Evolutionary conservation across 352 stramenopile genomes (phyloP), one percentile per base, ranked within the genome.

Genomic region (Pythium plurisporium): DNA sequence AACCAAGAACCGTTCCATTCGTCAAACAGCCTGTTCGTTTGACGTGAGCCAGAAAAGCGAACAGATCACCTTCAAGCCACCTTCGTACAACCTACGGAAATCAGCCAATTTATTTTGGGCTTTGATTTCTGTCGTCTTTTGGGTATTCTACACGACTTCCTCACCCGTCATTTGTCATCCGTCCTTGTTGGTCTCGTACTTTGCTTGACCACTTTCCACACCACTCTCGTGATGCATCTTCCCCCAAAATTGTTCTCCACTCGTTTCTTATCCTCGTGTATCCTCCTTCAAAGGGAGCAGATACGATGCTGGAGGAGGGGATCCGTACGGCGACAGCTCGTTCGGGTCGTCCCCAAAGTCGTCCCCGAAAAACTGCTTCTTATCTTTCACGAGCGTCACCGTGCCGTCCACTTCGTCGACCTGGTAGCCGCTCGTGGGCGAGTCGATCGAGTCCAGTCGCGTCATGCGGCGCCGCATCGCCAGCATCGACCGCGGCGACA

Each of bases 371-470:
- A 68, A 68, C 17, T 62, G 51, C 20, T 23, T 20, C 41, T 47
- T 33, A 20, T 47, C 22, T 12, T 17, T 31, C 23, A 53, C 30
- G 8, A 45, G 31, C 27, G 33, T 52, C 12, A 53, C 46, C 5
- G 42, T 6, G 54, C 53, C 54, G 26, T 61, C 49, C 47, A 64
- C 15, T 49, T 69, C 62, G 45, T 70, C 62, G 14, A 70, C 50
- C 15, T 55, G 40, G 31, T 54, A 65, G 8, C 33, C 45, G 41
- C 50, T 64, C 53, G 81, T 91, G 3, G 80, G 82, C 41, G 82
- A 93, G 41, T 93, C 82, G n/a, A 91, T 81, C 45, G 82, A 93
- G 41, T 81, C 79, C 33, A 82, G 14, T 33, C 80, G 73, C 14
- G 62, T 82, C 63, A 81, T 72, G n/a, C 78, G 76, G 8, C 79